A percentile compares a stretch with the other conserved stretches of the same genome.
Conservation (phyloP, 768 basidiomycete species). For the Hericium erinaceus region DNA sequence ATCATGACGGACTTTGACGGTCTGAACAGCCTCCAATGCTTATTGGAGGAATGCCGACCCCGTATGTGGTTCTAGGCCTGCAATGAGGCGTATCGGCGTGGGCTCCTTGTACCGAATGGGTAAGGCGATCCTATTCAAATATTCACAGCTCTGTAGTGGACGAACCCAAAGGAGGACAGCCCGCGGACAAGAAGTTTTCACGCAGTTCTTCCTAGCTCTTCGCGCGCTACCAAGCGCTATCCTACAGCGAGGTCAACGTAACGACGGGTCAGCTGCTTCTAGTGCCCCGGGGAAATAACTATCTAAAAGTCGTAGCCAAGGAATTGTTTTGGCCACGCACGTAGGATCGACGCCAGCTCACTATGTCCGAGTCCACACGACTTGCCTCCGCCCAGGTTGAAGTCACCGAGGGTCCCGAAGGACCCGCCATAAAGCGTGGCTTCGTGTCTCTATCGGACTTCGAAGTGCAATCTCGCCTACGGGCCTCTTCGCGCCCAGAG, state of each 20-base stretch:
- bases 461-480: conserved; percentile 7
- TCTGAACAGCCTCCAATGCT: not conserved
- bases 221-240: not conserved
- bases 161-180: not conserved
- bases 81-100: not conserved
- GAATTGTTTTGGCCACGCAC: not conserved
- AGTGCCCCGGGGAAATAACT: not conserved
- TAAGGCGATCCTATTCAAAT: not conserved
- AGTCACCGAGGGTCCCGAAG: not conserved
- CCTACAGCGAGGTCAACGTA: not conserved
- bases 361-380: not conserved
- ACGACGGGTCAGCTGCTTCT: not conserved
- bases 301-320: not conserved
- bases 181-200: not conserved
- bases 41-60: not conserved
- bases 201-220: not conserved
- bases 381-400: not conserved
- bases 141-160: not conserved
- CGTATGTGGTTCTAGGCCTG: not conserved
- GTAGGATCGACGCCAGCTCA: not conserved
- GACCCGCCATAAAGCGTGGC: conserved; percentile 1
- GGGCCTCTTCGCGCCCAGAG: conserved; percentile 8
- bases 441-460: conserved; percentile 10
- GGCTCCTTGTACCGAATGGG: not conserved
- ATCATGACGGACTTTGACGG: not conserved